Evolutionary conservation across 1,284 basidiomycete species (phyloP), one percentile per base, ranked within the genome.

Genomic region (Trichosporon asahii): DNA sequence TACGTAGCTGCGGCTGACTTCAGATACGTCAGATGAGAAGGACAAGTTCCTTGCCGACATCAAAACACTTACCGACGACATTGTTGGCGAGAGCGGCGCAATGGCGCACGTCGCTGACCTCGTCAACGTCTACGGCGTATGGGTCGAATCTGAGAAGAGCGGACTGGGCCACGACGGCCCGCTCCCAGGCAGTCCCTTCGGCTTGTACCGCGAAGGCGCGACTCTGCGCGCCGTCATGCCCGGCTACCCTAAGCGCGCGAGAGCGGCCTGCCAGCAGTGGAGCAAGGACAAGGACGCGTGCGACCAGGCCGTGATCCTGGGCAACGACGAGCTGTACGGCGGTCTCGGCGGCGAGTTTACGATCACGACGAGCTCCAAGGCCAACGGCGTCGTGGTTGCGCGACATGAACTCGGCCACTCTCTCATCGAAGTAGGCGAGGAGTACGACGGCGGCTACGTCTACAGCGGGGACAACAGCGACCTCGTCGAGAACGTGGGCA

Each of bases 281-380:
- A 27, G 57, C 12, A 68, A 65, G 1, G 40, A 60, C 44, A 87
- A 87, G 8, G 85, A 86, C 65, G 87, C 87, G 72, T 93, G 92
- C 75, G 89, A 94, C 83, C 91, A 90, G 78, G 89, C 91, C 0
- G 90, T 94, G 64, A 79, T 93, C 9, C 83, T 94, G 64, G 92
- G 90, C 12, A 94, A 94, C 76, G 91, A 93, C 79, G 89, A 90
- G 8, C 81, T 91, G 3, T 93, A 94, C 74, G 92, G 92, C 71
- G 92, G 92, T 5, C 85, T 94, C 14, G 92, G 92, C 5, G 92
- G 92, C 8, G 88, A 90, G 74, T 93, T 92, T 79, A 92, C 91
- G 91, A 88, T 92, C 11, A 90, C 91, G 72, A 94, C 92, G 1
- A 88, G 91, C 0, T 93, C 91, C 0, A 80, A 87, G n/a, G 85